Evolutionary conservation across 345 rosid genomes (phyloP).

Genomic region (Lenwebbia sp.): DNA sequence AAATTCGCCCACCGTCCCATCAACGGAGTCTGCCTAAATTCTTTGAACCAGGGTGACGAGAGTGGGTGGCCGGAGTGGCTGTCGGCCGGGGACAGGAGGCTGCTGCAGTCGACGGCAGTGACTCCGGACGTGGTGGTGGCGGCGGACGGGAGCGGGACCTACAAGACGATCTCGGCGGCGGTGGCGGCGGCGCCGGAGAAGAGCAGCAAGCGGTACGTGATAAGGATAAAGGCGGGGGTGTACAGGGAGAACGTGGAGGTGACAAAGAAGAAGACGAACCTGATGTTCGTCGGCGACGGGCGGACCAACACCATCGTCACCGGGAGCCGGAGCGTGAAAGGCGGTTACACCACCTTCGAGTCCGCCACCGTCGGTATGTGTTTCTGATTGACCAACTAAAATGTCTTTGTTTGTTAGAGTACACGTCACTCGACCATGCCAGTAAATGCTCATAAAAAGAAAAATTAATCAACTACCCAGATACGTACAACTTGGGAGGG

Average conservation of each 20-base stretch:
- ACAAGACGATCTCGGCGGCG: conserved; percentile 44
- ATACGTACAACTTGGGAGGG: not conserved
- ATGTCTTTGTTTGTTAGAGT: not conserved
- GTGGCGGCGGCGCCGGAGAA: conserved; percentile 65
- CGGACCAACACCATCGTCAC: conserved; percentile 57
- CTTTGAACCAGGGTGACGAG: not conserved
- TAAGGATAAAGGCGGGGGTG: conserved; percentile 63
- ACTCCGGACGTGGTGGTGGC: conserved; percentile 64
- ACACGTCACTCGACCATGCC: not conserved
- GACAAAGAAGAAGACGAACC: conserved; percentile 43
- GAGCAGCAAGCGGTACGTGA: conserved; percentile 53
- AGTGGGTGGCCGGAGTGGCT: conserved; percentile 72
- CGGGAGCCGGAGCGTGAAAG: conserved; percentile 51
- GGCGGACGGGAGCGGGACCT: conserved; percentile 76
- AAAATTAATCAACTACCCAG: not conserved
- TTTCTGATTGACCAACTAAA: not conserved
- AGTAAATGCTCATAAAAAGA: not conserved
- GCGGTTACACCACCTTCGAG: conserved; percentile 75
- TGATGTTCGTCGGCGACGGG: conserved; percentile 86
- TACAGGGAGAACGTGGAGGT: conserved; percentile 79
- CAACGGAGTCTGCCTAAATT: not conserved
- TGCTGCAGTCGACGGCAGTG: conserved; percentile 53
- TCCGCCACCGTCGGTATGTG: conserved; percentile 91
- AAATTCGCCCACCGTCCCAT: not conserved
- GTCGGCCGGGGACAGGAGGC: conserved; percentile 47